These are phyloP conservation scores for Leishmania arabica DNA, from an alignment of 208 protist genomes.

Conservation along the genomic window DNA sequence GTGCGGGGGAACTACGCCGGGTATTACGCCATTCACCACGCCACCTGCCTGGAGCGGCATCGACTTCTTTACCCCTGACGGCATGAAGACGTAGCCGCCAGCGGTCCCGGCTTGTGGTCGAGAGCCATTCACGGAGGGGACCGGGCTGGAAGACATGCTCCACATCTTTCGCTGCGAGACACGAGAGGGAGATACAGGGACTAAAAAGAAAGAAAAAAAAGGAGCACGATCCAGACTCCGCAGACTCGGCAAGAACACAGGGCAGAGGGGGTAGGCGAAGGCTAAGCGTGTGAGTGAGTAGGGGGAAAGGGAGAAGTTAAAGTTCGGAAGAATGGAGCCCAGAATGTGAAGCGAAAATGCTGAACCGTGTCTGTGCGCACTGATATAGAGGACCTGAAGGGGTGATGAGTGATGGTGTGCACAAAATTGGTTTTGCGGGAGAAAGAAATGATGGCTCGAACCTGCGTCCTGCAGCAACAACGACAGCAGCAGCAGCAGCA, in stretches of 20 bases:
- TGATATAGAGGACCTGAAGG: too few species aligned
- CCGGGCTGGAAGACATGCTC: constrained; percentile 42
- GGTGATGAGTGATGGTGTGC: neutral
- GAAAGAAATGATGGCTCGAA: neutral
- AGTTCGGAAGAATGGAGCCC: neutral
- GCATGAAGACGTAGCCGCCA: constrained; percentile 51
- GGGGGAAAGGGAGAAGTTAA: neutral
- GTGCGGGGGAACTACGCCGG: constrained; percentile 41
- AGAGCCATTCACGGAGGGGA: constrained; percentile 29
- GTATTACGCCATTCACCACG: constrained; percentile 32
- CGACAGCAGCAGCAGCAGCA: neutral
- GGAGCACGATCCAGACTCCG: neutral
- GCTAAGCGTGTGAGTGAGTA: neutral
- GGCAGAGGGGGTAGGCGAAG: neutral
- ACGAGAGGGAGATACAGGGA: neutral
- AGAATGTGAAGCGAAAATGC: neutral
- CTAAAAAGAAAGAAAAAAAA: constrained; percentile 2
- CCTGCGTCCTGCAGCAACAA: neutral
- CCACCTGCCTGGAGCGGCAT: constrained; percentile 30
- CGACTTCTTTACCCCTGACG: constrained; percentile 24
- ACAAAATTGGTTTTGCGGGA: neutral
- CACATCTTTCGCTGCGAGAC: constrained; percentile 29
- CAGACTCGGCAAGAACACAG: neutral
- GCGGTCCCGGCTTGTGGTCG: constrained; percentile 18
- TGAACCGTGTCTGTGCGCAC: neutral